These are phyloP conservation scores for Termitomyces sp. DNA, from an alignment of 768 basidiomycete species.

Conservation along the genomic window DNA sequence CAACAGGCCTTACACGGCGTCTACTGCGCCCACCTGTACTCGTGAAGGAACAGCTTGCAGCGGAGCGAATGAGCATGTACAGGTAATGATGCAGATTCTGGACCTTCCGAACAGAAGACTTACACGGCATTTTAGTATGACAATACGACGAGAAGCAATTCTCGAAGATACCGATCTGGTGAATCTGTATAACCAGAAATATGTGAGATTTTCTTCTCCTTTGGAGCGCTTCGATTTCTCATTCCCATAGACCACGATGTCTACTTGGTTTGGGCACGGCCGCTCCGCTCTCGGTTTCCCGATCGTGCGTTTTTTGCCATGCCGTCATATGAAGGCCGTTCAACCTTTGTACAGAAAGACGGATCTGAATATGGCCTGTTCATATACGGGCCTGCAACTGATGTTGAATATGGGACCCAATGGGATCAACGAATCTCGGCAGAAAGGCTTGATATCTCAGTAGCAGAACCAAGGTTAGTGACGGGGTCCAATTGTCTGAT, in stretches of 20 bases:
- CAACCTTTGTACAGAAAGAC: constrained; percentile 27
- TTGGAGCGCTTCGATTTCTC: background rate
- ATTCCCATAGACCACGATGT: constrained; percentile 18
- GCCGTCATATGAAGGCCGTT: background rate
- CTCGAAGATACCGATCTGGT: constrained; percentile 33
- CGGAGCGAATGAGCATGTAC: constrained; percentile 31
- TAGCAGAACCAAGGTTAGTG: constrained; percentile 32
- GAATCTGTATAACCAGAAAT: constrained; percentile 18
- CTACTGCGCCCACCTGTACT: constrained; percentile 20
- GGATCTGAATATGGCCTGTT: constrained; percentile 22
- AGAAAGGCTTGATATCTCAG: constrained; percentile 23
- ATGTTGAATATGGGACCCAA: constrained; percentile 18
- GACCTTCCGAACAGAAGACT: background rate
- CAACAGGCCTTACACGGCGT: constrained; percentile 29
- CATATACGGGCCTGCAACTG: constrained; percentile 21
- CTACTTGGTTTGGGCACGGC: constrained; percentile 29
- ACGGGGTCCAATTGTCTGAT: background rate
- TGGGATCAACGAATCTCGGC: constrained; percentile 22
- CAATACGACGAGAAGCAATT: constrained; percentile 31
- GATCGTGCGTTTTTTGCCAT: constrained; percentile 17
- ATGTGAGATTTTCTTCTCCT: constrained; percentile 14
- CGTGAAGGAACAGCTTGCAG: constrained; percentile 19
- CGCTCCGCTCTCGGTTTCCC: constrained; percentile 24
- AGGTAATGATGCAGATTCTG: constrained; percentile 23
- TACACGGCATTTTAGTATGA: constrained; percentile 22